Evolutionary conservation across 208 protist species (phyloP).

Genomic region (Acanthamoeba healyi): DNA sequence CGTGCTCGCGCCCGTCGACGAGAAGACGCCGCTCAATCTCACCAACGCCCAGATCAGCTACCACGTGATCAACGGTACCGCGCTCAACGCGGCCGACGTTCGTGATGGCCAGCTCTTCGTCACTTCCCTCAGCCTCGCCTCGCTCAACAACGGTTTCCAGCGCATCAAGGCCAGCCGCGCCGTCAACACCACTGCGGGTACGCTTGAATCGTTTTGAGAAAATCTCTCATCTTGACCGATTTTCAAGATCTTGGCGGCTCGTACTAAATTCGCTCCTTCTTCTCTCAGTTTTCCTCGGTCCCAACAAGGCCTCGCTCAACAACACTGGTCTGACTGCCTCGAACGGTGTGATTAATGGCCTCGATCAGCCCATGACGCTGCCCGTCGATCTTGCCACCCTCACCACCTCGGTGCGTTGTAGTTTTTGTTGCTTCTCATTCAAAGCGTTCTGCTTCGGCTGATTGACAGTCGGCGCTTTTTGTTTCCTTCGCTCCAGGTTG

Average conservation of each 20-base stretch:
- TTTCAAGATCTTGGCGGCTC: no score
- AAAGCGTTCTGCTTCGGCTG: not conserved
- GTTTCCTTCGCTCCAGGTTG: not conserved
- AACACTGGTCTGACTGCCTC: not conserved
- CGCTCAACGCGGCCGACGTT: not conserved
- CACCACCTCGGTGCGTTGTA: not conserved
- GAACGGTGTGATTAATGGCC: not conserved
- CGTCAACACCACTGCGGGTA: not conserved
- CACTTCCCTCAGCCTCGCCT: not conserved
- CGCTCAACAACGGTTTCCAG: not conserved
- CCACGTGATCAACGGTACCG: not conserved
- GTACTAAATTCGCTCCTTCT: not conserved
- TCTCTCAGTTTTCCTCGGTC: not conserved
- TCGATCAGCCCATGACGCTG: not conserved
- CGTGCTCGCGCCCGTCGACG: not conserved
- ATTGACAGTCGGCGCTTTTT: no score
- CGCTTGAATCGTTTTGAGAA: not conserved
- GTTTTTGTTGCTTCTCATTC: not conserved
- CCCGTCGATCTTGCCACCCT: not conserved
- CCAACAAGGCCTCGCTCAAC: conserved; percentile 8
- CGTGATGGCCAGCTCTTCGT: not conserved
- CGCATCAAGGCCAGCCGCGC: conserved; percentile 3
- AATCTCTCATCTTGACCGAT: not conserved
- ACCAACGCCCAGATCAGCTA: conserved; percentile 11
- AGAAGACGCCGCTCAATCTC: conserved; percentile 3